Conservation (phyloP, 306 rosid genomes). For the Phaseolus lunatus region DNA sequence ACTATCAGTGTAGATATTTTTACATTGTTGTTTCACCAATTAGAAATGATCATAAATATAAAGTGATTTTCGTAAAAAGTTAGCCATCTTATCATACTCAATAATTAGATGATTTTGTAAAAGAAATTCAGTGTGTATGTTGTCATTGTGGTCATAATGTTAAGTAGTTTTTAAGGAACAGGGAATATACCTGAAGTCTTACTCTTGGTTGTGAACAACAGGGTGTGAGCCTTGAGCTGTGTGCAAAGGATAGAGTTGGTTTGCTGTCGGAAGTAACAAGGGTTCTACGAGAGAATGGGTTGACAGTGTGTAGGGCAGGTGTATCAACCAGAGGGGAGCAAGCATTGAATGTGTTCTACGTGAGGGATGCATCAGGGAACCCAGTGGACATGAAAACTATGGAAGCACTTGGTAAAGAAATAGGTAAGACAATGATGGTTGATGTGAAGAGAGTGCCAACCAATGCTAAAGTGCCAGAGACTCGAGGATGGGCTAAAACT, state of each 20-base stretch:
- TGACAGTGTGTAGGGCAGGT: slow-evolving; percentile 78
- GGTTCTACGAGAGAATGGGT: slow-evolving; percentile 82
- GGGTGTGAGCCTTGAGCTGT: slow-evolving; percentile 83
- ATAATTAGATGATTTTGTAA: too few relatives aligned
- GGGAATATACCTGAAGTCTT: slow-evolving; percentile 9
- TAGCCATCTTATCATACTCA: too few relatives aligned
- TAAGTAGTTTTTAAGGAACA: background rate
- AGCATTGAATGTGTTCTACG: slow-evolving; percentile 80
- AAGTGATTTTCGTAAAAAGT: too few relatives aligned
- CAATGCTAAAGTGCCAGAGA: slow-evolving; percentile 64
- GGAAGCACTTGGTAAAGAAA: slow-evolving; percentile 72
- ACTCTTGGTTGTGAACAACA: slow-evolving; percentile 43
- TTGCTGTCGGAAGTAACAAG: slow-evolving; percentile 82
- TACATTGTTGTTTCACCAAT: too few relatives aligned
- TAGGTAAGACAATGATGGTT: slow-evolving; percentile 73
- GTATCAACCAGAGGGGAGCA: slow-evolving; percentile 79
- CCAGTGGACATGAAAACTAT: slow-evolving; percentile 67
- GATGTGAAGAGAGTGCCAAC: slow-evolving; percentile 74
- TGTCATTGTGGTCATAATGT: background rate
- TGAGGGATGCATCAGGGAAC: slow-evolving; percentile 79
- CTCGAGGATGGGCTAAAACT: slow-evolving; percentile 74
- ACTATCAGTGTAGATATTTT: background rate
- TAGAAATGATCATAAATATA: too few relatives aligned
- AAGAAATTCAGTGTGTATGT: background rate
- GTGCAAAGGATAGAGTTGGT: slow-evolving; percentile 82